Evolutionary conservation across 2,329 filamentous ascomycete species (phyloP).

Genomic region (Penicillium sp.): DNA sequence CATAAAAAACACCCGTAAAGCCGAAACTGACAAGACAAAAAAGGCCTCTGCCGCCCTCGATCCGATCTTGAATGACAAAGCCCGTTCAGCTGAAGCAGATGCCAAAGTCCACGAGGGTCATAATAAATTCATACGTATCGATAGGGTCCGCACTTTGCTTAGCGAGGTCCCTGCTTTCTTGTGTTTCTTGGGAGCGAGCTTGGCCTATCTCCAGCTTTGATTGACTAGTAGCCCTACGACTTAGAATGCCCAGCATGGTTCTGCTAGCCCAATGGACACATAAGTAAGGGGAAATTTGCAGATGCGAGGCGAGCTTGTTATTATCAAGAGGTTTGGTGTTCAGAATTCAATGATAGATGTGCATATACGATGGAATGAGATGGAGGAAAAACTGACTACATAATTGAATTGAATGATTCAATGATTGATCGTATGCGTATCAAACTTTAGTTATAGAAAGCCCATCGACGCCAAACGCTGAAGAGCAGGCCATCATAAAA

Average conservation of each 20-base stretch:
- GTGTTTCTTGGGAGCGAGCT: slow-evolving; percentile 7
- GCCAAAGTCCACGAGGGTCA: not conserved
- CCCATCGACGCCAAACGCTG: slow-evolving; percentile 1
- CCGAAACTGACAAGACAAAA: not conserved
- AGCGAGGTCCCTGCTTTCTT: slow-evolving; percentile 8
- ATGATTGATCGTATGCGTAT: not conserved
- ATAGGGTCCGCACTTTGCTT: not conserved
- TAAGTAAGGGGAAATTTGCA: not conserved
- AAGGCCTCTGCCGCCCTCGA: not conserved
- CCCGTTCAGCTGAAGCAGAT: slow-evolving; percentile 1
- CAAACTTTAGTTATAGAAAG: not conserved
- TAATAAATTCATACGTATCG: not conserved
- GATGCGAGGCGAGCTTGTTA: not conserved
- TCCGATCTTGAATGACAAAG: not conserved
- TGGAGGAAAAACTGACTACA: not conserved
- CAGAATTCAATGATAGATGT: not conserved
- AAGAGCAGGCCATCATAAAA: not conserved
- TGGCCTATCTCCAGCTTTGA: slow-evolving; percentile 3
- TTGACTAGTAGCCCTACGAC: not conserved
- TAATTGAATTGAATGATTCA: not conserved
- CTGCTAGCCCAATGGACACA: not conserved
- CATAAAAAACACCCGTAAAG: not conserved
- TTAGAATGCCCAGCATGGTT: not conserved
- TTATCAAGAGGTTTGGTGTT: not conserved
- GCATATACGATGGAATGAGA: not conserved